Base-by-base conservation (phyloP, 192 early-diverging fungal genomes). In the Podochytrium sp. region DNA sequence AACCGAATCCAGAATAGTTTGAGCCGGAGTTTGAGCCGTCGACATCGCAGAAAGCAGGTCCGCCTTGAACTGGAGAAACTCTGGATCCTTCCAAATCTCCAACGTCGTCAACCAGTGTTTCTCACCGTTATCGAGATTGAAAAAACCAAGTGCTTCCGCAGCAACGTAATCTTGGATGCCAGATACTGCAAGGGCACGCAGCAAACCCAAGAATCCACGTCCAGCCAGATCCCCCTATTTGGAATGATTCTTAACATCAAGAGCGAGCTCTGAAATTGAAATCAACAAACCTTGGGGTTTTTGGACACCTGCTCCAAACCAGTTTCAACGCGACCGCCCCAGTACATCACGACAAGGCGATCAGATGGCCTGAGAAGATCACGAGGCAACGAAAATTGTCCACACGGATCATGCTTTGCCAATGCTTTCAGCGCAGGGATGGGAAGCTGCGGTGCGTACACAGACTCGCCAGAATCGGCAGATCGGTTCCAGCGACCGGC, bases 131-230 rank as follows among this genome's bases (percentile, higher is more conserved):
- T 12, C 43, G 10, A 47, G 43, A 27, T 25, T 27, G 10, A 57
- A 57, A 27, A 57, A 57, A 7, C 55, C 55, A 7, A 10, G 6
- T 7, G 7, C 25, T n/a, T 57, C 55, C 29, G 55, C 29, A 14
- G 55, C 55, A 57, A 57, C 29, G 27, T 57, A 57, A 25, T 57
- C 55, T 27, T 57, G 55, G 10, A 57, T 57, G 6, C 55, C 55
- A 14, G 55, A 57, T 7, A 57, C 55, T 14, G 29, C 55, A n/a
- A 57, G 10, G 6, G 6, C 25, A 10, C 27, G 10, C 6, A 57
- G 16, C 6, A 57, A 27, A 16, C 27, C 27, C 16, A 57, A 25
- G 25, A 57, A 57, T 10, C 14, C 55, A 7, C 7, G 6, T 57
- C 55, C 55, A 27, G n/a, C 55, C 6, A 57, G 12, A 57, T 57